Percentiles rank a stretch among this genome's conserved stretches.
Conservation (phyloP, 495 filamentous ascomycete genomes). For the Amphirosellinia nigrospora region DNA sequence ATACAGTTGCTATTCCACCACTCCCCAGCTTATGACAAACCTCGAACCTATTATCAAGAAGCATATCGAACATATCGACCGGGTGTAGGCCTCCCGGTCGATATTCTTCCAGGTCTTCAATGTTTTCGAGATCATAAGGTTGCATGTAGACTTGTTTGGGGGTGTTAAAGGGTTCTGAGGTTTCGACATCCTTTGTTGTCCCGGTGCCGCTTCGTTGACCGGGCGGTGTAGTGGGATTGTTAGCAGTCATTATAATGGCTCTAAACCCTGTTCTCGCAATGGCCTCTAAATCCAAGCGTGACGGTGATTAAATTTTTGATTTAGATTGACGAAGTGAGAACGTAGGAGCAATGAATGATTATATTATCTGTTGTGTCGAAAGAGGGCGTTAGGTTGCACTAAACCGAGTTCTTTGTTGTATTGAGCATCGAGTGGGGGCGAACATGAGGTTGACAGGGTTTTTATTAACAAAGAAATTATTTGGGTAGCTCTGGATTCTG, state of each 20-base stretch:
- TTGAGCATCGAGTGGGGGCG: neutral
- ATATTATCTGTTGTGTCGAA: neutral
- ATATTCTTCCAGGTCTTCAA: slow-evolving; percentile 21
- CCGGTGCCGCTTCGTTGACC: no score
- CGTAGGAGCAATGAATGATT: neutral
- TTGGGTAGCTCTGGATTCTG: neutral
- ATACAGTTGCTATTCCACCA: slow-evolving; percentile 21
- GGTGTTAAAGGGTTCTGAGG: neutral
- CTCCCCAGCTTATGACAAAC: slow-evolving; percentile 21
- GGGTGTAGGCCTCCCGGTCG: slow-evolving; percentile 15
- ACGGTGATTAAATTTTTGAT: neutral
- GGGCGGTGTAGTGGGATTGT: neutral
- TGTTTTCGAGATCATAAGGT: neutral
- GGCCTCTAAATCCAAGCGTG: neutral
- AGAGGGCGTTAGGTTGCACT: neutral
- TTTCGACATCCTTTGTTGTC: neutral
- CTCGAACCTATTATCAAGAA: slow-evolving; percentile 15
- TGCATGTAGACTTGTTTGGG: neutral
- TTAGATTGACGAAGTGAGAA: no score
- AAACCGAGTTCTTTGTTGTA: neutral
- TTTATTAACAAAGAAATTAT: neutral
- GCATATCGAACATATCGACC: slow-evolving; percentile 12
- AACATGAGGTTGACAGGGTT: neutral
- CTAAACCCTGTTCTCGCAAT: neutral
- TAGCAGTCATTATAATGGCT: neutral